phyloP scores from a whole-genome alignment of 345 rosid genomes.

The Populus tremula region DNA sequence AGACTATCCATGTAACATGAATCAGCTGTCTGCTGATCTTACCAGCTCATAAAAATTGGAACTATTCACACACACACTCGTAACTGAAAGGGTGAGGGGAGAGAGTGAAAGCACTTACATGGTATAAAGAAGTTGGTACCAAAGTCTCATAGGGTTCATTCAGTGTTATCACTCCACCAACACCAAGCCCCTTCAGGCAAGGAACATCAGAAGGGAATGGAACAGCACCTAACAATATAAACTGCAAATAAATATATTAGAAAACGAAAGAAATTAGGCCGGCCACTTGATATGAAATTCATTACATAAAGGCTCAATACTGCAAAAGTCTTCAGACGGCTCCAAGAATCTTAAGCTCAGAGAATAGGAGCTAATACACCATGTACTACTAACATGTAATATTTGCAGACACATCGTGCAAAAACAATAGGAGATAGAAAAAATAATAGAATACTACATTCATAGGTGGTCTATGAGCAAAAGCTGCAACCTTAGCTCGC shows the following conservation, averaged over 20 bases:
- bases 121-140: conserved; percentile 33
- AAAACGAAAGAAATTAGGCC: background rate
- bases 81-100: background rate
- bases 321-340: background rate
- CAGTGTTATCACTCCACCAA: conserved; percentile 31
- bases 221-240: conserved; percentile 35
- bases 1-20: background rate
- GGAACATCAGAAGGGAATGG: conserved; percentile 39
- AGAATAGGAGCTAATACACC: background rate
- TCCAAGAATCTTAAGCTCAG: background rate
- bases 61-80: background rate
- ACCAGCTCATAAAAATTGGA: background rate
- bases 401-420: background rate
- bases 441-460: background rate
- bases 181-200: conserved; percentile 30
- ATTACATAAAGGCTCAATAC: background rate
- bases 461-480: background rate
- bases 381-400: background rate
- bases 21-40: background rate
- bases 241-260: conserved; percentile 12
- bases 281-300: background rate
- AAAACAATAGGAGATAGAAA: background rate
- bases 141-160: conserved; percentile 34
- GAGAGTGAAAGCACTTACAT: conserved; percentile 18
- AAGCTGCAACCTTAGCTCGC: background rate